Evolutionary conservation across 1,284 basidiomycete species (phyloP), one percentile per base, ranked within the genome.

Genomic region (Ustilago xerochloae): DNA sequence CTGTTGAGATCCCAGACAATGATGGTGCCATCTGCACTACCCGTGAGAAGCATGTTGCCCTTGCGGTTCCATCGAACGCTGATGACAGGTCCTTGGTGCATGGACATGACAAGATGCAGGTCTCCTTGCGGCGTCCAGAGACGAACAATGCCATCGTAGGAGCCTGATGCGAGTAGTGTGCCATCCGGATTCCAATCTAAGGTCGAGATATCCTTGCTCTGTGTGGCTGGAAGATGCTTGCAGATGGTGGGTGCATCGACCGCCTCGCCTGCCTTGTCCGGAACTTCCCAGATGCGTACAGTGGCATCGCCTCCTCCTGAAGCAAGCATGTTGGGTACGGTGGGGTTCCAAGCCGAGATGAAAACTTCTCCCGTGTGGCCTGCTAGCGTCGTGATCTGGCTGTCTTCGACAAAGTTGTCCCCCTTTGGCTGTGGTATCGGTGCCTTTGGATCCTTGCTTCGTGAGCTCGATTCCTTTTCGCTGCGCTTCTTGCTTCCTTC

Each of bases 91-190:
- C 83, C 83, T 46, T 84, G 82, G 48, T 84, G 83, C 83, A 84
- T 84, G 3, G 82, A 83, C 81, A 84, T 81, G 65, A 84, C 83
- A 26, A 83, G 75, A 55, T 82, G 81, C 32, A 84, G 62, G 41
- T 84, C 83, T 24, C 83, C 83, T 38, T 84, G 82, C 6, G 83
- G 82, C 7, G 83, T 84, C 83, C 83, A 84, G 20, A 84, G 65
- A 10, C 83, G 77, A 20, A 84, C 63, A 47, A 84, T 84, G 29
- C 83, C 83, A 36, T 84, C 83, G 70, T 84, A 79, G 6, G 81
- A 83, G 35, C 83, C 81, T 6, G 78, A 79, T 0, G 83, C 83
- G 3, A 84, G 76, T 13, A 84, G 75, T 16, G 82, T 84, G 10
- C 83, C 83, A 35, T 83, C 83, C 6, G 81, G 79, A n/a, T 84